Evolutionary conservation across 2,329 filamentous ascomycete genomes (phyloP), one percentile per base, ranked within the genome.

Genomic region (Verticillium albo-atrum): DNA sequence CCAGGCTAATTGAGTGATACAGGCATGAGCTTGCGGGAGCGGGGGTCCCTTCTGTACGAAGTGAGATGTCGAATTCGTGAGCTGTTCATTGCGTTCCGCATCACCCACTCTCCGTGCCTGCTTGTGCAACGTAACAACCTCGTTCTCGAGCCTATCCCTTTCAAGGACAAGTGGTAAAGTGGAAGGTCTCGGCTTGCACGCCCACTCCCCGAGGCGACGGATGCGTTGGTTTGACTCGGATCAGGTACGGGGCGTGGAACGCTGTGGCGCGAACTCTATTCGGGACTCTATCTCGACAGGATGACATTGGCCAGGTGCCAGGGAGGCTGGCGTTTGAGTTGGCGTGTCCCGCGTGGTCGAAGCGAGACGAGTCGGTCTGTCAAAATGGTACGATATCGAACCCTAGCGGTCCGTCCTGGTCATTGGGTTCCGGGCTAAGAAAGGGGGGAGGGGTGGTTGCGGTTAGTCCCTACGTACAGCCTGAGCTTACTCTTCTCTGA

Each of bases 61-160:
- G 56, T 55, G 61, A 62, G 47, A 27, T 51, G 58, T 62, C 58
- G 55, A 57, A 56, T 58, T 37, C 50, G 12, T 47, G 55, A 55
- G 57, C 17, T 55, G 52, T 54, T 42, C 56, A 34, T 47, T 42
- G 34, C 54, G 37, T 47, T 56, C 54, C 34, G 35, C 34, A n/a
- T n/a, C 54, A 35, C 27, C 17, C 54, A 35, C 34, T 56, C 27
- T 15, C 27, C 37, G 34, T 37, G 20, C 34, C 9, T 37, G 17
- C 37, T 37, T 47, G 54, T 47, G 54, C 54, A 42, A 56, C 54
- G 32, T 25, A 25, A 37, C 37, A 10, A 47, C 10, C 54, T 56
- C 54, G 54, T 56, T 56, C 15, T 56, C 54, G 34, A 26, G 23
- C 54, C 54, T 56, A 56, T 56, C 54, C 54, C 54, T 56, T 15